Percentiles rank a stretch among this genome's conserved stretches.
Evolutionary conservation across 2,329 filamentous ascomycete genomes (phyloP).

Genomic region (Boeremia exigua): DNA sequence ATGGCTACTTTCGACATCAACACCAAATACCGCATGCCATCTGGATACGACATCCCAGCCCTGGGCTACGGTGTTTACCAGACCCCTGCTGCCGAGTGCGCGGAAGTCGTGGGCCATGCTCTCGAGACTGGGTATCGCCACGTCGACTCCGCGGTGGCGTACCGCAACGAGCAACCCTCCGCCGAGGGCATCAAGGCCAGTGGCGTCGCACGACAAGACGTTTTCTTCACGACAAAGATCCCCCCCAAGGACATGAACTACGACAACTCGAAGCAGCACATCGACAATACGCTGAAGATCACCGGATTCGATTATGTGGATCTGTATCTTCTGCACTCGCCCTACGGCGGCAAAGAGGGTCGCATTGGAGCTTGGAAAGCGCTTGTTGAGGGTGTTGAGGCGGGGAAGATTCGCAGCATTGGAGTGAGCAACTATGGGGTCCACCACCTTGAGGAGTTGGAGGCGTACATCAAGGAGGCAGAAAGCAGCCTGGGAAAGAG

Average conservation of each 20-base stretch:
- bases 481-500: conserved; percentile 69
- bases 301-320: conserved; percentile 73
- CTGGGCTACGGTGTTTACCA: conserved; percentile 63
- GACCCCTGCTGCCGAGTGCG: conserved; percentile 61
- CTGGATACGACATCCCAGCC: conserved; percentile 66
- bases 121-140: conserved; percentile 66
- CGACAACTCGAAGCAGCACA: conserved; percentile 66
- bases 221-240: conserved; percentile 78
- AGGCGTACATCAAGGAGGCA: conserved; percentile 63
- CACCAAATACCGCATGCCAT: conserved; percentile 60
- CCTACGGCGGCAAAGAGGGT: conserved; percentile 58
- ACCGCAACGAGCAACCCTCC: conserved; percentile 72
- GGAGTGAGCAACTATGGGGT: conserved; percentile 64
- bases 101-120: conserved; percentile 65
- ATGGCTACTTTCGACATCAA: conserved; percentile 56
- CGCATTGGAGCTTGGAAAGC: conserved; percentile 61
- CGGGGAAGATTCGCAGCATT: conserved; percentile 59
- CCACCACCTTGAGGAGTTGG: conserved; percentile 61
- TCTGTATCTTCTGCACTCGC: conserved; percentile 63
- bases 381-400: conserved; percentile 59
- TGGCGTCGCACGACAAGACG: conserved; percentile 61
- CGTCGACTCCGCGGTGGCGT: conserved; percentile 69
- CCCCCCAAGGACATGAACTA: conserved; percentile 63
- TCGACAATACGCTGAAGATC: conserved; percentile 58
- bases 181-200: conserved; percentile 67